Base-by-base conservation (phyloP, 2,329 filamentous ascomycete genomes). In the Venturia effusa region DNA sequence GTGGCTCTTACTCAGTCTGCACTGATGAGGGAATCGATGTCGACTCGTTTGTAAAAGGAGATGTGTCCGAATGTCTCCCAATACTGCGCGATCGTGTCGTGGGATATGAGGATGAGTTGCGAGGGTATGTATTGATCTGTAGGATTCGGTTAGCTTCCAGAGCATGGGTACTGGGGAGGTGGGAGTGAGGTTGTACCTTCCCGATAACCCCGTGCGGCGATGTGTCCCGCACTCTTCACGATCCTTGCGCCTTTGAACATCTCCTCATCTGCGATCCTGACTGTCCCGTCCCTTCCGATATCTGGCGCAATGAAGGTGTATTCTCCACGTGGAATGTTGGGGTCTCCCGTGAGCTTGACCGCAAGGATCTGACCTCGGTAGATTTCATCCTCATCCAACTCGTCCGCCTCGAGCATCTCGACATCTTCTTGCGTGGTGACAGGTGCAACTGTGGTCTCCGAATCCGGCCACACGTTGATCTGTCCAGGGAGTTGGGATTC, bases 271-370 rank as follows among this genome's bases (percentile, higher is more conserved):
- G 87, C 84, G 0, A 85, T 77, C 0, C 86, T 79, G 0, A 93
- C 75, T 27, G 88, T 80, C 0, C 90, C 90, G 0, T 71, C 76
- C 0, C 82, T 79, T 0, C 89, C 87, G 41, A 97, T 84, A 68
- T 97, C 91, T 5, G 90, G 84, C 0, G 86, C 88, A 3, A 90
- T 81, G 72, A 96, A 97, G 0, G 89, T 90, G 68, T 87, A 85
- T 73, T 97, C 88, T 10, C 92, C 93, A 10, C 92, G 83, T 0
- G 93, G 93, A 17, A 97, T 86, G 68, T 97, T 95, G 0, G 88
- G 85, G 70, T 99, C 93, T 0, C 93, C 93, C 0, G 93, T 97
- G 40, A 99, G 78, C 59, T 65, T 63, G 57, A 54, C 41, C 8
- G 40, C 63, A 22, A 61, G n/a, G 22, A 63, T 39, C 22, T 63